Evolutionary conservation across 2,329 filamentous ascomycete genomes (phyloP).

Genomic region (Apiospora pterosperma): DNA sequence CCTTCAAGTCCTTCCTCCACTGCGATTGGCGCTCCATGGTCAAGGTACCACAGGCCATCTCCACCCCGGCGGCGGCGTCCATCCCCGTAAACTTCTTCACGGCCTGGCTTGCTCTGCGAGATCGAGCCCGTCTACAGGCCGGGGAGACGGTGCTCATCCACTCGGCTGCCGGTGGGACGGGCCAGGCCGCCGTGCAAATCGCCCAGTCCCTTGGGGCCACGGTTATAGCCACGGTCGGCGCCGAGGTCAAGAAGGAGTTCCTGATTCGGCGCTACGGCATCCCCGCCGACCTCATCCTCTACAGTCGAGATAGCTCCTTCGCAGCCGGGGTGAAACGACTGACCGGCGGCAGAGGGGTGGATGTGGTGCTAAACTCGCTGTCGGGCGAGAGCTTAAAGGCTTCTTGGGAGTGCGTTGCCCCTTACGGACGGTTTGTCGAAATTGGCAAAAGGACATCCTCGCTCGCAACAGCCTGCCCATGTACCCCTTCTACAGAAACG

Average conservation of each 20-base stretch:
- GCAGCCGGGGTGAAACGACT: slow-evolving; percentile 13
- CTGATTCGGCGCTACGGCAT: slow-evolving; percentile 21
- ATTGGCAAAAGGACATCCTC: background rate
- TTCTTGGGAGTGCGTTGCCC: background rate
- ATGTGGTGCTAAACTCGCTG: slow-evolving; percentile 28
- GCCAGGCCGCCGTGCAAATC: slow-evolving; percentile 8
- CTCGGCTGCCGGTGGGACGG: slow-evolving; percentile 16
- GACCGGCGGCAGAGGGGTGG: slow-evolving; percentile 19
- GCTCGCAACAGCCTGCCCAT: background rate
- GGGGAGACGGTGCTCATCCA: slow-evolving; percentile 15
- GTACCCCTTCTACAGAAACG: background rate
- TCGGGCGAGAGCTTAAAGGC: slow-evolving; percentile 20
- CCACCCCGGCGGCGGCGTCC: background rate
- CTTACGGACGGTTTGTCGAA: background rate
- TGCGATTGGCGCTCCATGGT: background rate
- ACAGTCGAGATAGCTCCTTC: slow-evolving; percentile 19
- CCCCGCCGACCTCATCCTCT: slow-evolving; percentile 21
- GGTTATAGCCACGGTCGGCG: slow-evolving; percentile 24
- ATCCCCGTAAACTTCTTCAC: slow-evolving; percentile 10
- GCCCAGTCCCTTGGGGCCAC: slow-evolving; percentile 9
- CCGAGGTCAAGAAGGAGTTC: slow-evolving; percentile 19
- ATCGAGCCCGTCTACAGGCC: slow-evolving; percentile 16
- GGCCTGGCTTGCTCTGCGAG: slow-evolving; percentile 17
- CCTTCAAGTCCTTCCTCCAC: background rate
- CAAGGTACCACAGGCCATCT: background rate